Evolutionary conservation across 768 basidiomycete species (phyloP).

Genomic region (Hypholoma fasciculare): DNA sequence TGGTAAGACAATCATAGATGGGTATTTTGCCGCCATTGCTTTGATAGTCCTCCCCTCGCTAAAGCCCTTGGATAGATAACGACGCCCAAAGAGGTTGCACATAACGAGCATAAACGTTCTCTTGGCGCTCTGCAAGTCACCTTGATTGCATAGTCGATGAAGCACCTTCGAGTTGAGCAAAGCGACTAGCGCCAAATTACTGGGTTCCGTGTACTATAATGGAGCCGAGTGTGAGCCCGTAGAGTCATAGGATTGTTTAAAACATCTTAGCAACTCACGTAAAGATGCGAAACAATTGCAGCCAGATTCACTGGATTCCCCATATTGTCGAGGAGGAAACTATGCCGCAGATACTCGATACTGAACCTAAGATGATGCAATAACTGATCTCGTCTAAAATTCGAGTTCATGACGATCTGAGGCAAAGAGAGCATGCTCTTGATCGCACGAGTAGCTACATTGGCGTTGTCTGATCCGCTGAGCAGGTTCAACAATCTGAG

Average conservation of each 20-base stretch:
- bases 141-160: conserved; percentile 53
- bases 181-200: conserved; percentile 63
- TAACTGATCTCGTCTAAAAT: conserved; percentile 55
- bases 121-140: conserved; percentile 39
- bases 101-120: conserved; percentile 53
- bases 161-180: conserved; percentile 59
- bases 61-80: conserved; percentile 47
- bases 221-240: background rate
- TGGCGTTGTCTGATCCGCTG: conserved; percentile 55
- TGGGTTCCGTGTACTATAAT: conserved; percentile 59
- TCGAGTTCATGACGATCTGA: conserved; percentile 56
- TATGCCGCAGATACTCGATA: conserved; percentile 67
- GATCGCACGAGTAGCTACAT: conserved; percentile 48
- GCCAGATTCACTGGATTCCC: conserved; percentile 63
- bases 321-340: conserved; percentile 47
- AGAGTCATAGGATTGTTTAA: background rate
- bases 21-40: conserved; percentile 40
- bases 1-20: conserved; percentile 59
- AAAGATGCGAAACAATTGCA: conserved; percentile 53
- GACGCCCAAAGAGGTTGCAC: conserved; percentile 68
- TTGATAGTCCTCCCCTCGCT: conserved; percentile 34
- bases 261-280: conserved; percentile 26
- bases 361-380: conserved; percentile 69
- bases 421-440: conserved; percentile 55
- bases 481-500: conserved; percentile 68